Conservation (phyloP, 768 basidiomycete genomes). For the Suillus brevipes region DNA sequence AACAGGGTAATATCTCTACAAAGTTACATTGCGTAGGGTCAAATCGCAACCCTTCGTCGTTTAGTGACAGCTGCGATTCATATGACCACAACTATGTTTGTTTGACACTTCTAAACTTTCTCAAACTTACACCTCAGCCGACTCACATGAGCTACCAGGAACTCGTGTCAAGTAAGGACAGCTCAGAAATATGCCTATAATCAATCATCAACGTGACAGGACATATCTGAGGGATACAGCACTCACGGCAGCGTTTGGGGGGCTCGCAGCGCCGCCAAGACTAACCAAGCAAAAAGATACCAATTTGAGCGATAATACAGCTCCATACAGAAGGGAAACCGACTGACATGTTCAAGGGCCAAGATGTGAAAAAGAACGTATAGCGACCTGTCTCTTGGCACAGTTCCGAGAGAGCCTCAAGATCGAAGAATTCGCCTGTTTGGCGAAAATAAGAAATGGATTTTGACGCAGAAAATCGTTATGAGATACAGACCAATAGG, state of each 20-base stretch:
- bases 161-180: slow-evolving; percentile 1
- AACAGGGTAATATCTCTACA: not conserved
- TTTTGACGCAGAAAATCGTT: slow-evolving; percentile 1
- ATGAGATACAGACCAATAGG: slow-evolving; percentile 51
- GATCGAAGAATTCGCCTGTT: slow-evolving; percentile 69
- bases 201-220: slow-evolving; percentile 7
- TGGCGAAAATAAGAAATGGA: not conserved
- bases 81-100: not conserved
- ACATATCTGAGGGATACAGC: not conserved
- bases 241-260: slow-evolving; percentile 69
- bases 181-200: slow-evolving; percentile 31
- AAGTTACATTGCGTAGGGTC: slow-evolving; percentile 3
- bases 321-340: slow-evolving; percentile 8
- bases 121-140: slow-evolving; percentile 6
- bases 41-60: slow-evolving; percentile 1
- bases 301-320: slow-evolving; percentile 2
- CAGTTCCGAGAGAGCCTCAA: slow-evolving; percentile 57
- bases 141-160: slow-evolving; percentile 3
- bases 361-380: slow-evolving; percentile 76
- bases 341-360: slow-evolving; percentile 70
- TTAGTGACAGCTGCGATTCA: slow-evolving; percentile 1
- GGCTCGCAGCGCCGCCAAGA: slow-evolving; percentile 68
- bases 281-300: slow-evolving; percentile 21
- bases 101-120: slow-evolving; percentile 2
- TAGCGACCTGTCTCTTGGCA: slow-evolving; percentile 62